Evolutionary conservation across 2,329 filamentous ascomycete genomes (phyloP), one percentile per base, ranked within the genome.

Genomic region (Colletotrichum lindemuthianum): DNA sequence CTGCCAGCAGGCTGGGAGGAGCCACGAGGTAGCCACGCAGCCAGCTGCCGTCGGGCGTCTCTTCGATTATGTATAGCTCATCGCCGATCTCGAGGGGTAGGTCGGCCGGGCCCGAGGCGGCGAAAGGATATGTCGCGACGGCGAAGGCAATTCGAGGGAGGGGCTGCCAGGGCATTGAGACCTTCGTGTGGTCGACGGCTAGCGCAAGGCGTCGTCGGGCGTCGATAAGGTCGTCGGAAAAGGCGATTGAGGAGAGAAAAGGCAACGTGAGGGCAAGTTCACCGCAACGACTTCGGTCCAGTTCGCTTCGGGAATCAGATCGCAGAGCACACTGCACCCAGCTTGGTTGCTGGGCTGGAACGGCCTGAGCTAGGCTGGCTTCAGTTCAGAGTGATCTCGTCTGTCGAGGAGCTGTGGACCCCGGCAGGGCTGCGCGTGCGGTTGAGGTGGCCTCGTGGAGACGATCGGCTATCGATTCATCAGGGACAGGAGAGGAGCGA

Each of bases 41-140:
- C 96, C 96, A 99, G 76, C 92, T 88, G 72, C 91, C 92, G 79
- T 97, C 88, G 24, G 93, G 91, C 43, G 95, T 96, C 79, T 98
- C 93, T 79, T 98, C 95, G 75, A 99, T 97, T 70, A 99, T 96
- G 81, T 99, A 99, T 69, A 99, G 84, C 80, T 99, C 96, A 85
- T 99, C 96, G 76, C 96, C 96, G 69, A 99, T 92, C 79, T 99
- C 94, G 76, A 99, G 90, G 9, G 96, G 96, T 16, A 99, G 89
- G 79, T 99, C 96, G 76, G 93, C 92, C 58, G 93, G 88, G 69
- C 90, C 90, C 65, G 92, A 90, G 66, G 96, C 92, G 72, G 91
- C 86, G 81, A 99, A 99, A 41, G 96, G 96, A 77, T 94, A 97
- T 70, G 90, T 94, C 83, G 95, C 96, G 78, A 99, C 92, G 72